Evolutionary conservation across 2,329 filamentous ascomycete genomes (phyloP).

Genomic region (Epichloe typhina): DNA sequence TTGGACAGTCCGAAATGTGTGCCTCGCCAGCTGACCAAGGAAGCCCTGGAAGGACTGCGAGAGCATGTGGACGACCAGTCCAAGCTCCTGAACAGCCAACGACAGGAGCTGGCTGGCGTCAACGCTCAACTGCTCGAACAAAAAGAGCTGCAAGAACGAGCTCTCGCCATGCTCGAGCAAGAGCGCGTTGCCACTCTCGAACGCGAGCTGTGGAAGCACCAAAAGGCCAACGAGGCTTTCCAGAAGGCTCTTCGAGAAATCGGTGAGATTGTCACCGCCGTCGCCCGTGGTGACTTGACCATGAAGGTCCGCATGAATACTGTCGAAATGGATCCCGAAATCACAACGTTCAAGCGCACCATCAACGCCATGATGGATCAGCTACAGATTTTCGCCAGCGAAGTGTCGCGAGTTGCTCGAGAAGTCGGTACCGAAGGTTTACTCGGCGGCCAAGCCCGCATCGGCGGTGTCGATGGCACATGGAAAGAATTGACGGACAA

Average conservation of each 20-base stretch:
- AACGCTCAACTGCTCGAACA: slow-evolving; percentile 77
- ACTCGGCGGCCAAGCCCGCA: slow-evolving; percentile 84
- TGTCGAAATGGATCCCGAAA: slow-evolving; percentile 95
- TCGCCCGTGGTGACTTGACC: slow-evolving; percentile 86
- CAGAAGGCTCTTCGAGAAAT: slow-evolving; percentile 95
- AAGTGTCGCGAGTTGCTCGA: slow-evolving; percentile 86
- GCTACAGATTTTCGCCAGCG: slow-evolving; percentile 88
- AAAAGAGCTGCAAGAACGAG: slow-evolving; percentile 74
- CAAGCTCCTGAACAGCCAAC: slow-evolving; percentile 78
- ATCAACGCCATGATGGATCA: slow-evolving; percentile 99
- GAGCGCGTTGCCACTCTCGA: slow-evolving; percentile 82
- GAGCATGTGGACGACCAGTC: slow-evolving; percentile 91
- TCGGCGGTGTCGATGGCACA: slow-evolving; percentile 87
- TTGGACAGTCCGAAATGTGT: slow-evolving; percentile 23
- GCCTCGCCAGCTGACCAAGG: slow-evolving; percentile 51
- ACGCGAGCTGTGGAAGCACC: slow-evolving; percentile 89
- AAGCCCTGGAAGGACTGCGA: slow-evolving; percentile 72
- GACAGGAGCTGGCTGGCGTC: slow-evolving; percentile 72
- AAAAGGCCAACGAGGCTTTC: slow-evolving; percentile 96
- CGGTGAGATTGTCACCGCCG: slow-evolving; percentile 91
- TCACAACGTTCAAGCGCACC: slow-evolving; percentile 92
- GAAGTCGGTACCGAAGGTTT: slow-evolving; percentile 95
- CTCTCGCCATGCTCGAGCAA: slow-evolving; percentile 70
- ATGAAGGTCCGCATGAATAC: slow-evolving; percentile 95
- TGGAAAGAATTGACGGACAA: slow-evolving; percentile 96